Evolutionary conservation across 257 asterid species (phyloP), one percentile per base, ranked within the genome.

Genomic region (Scutellaria baicalensis): DNA sequence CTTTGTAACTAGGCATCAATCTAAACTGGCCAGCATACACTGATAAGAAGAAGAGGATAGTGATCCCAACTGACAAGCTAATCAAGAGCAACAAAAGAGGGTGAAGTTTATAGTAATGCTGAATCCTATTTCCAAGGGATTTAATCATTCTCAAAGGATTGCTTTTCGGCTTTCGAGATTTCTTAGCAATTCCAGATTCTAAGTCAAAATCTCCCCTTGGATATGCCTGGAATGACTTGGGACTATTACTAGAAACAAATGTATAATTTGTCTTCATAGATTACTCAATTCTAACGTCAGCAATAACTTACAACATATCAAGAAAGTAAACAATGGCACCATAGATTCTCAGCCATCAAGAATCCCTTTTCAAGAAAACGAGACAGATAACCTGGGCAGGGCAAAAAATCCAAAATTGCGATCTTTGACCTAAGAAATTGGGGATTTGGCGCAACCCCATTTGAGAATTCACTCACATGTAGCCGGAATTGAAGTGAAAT

Each of bases 191-290:
- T 27, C 99, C 99, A 18, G 97, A 84, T 86, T 93, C 97, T 16
- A 91, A 75, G 82, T 93, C 99, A 70, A 91, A 91, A 61, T 93
- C 97, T 50, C 84, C 85, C 76, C 95, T 84, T 14, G 84, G 86
- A 75, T 91, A 87, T 18, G 95, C 87, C 74, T 86, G 95, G 80
- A 90, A 93, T 21, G 97, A 87, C 78, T 90, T 88, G 17, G 98
- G 96, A 49, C 97, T 90, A 12, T 72, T 85, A 48, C 83, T 77
- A 58, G 90, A 74, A 57, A 78, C 93, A 69, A 82, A 75, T 64
- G 97, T 72, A 52, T 85, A 77, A 49, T 67, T 90, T 57, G 65
- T 83, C 96, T 86, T 93, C 99, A 93, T 93, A 77, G 93, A 84
- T 72, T 50, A 71, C 17, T 21, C 23, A 21, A 78, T 55, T n/a